A percentile compares a stretch with the other conserved stretches of the same genome.
These are phyloP conservation scores for Alternaria hordeiaustralica DNA, from an alignment of 2,329 filamentous ascomycete genomes.

Conservation along the genomic window DNA sequence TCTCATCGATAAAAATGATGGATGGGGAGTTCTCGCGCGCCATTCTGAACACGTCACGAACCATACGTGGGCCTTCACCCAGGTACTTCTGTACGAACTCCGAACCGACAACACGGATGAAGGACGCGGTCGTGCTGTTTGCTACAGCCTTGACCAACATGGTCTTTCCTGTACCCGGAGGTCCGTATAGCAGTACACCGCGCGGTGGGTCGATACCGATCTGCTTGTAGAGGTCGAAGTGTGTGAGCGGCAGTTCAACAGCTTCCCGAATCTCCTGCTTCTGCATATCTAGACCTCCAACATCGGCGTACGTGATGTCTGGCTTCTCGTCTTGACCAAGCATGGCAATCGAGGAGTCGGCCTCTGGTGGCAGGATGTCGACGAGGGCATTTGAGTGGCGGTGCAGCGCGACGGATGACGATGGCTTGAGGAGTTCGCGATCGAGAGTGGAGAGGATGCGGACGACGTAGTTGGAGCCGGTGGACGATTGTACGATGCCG, in stretches of 20 bases:
- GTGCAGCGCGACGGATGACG: constrained; percentile 95
- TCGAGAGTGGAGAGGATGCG: constrained; percentile 98
- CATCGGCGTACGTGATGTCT: constrained; percentile 96
- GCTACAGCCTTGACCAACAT: constrained; percentile 98
- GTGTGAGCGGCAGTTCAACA: constrained; percentile 93
- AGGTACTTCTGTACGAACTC: constrained; percentile 99
- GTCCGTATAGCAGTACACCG: constrained; percentile 94
- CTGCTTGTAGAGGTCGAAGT: constrained; percentile 98
- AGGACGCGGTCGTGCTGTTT: constrained; percentile 96
- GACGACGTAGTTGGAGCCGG: constrained; percentile 98
- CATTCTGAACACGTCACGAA: constrained; percentile 98
- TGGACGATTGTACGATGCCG: constrained; percentile 97
- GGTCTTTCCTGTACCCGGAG: constrained; percentile 94
- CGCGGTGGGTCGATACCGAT: constrained; percentile 98
- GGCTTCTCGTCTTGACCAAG: constrained; percentile 96
- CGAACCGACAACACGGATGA: constrained; percentile 96
- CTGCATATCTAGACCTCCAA: constrained; percentile 98
- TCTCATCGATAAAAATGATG: constrained; percentile 99
- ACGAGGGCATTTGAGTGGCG: constrained; percentile 98
- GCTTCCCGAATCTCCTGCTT: constrained; percentile 99
- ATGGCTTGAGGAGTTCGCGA: constrained; percentile 96
- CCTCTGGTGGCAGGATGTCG: constrained; percentile 97
- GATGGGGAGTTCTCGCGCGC: constrained; percentile 96
- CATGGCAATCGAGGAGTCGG: constrained; percentile 99
- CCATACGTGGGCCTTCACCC: constrained; percentile 97